phyloP scores from a whole-genome alignment of 495 filamentous ascomycete genomes.

The Annulohypoxylon moriforme region DNA sequence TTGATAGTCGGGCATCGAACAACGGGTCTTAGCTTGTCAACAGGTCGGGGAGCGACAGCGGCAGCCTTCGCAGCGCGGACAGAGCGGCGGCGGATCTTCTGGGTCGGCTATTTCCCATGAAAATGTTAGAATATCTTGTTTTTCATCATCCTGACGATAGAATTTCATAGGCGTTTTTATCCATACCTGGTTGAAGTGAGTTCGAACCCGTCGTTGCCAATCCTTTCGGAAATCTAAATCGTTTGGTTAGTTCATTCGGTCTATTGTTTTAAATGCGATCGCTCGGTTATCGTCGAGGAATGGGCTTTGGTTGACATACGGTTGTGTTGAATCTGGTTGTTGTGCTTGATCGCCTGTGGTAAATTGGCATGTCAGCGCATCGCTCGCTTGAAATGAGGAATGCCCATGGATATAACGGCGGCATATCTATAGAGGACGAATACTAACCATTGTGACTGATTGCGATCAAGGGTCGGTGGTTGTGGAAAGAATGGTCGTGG shows the following conservation, averaged over 20 bases:
- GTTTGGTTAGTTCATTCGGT: conserved; percentile 36
- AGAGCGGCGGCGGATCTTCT: conserved; percentile 89
- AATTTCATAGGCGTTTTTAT: conserved; percentile 9
- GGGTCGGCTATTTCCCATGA: conserved; percentile 78
- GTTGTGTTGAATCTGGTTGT: conserved; percentile 97
- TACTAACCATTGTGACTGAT: conserved; percentile 74
- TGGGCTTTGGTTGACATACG: conserved; percentile 67
- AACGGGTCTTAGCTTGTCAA: conserved; percentile 95
- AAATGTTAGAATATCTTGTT: conserved; percentile 49
- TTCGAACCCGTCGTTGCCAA: conserved; percentile 97
- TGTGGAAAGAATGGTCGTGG: conserved; percentile 42
- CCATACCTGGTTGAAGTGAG: conserved; percentile 98
- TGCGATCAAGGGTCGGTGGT: conserved; percentile 64
- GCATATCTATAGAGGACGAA: not conserved
- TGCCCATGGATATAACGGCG: not conserved
- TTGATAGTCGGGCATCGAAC: conserved; percentile 92
- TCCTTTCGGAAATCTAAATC: conserved; percentile 97
- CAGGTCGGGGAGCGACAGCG: conserved; percentile 91
- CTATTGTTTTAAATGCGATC: conserved; percentile 19
- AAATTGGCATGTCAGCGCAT: conserved; percentile 45
- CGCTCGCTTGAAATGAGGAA: not conserved
- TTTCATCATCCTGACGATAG: conserved; percentile 3
- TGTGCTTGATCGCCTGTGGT: conserved; percentile 96
- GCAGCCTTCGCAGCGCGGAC: conserved; percentile 92
- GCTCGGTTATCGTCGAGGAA: conserved; percentile 31